Evolutionary conservation across 2,329 filamentous ascomycete species (phyloP).

Genomic region (Chlorencoelia australis): DNA sequence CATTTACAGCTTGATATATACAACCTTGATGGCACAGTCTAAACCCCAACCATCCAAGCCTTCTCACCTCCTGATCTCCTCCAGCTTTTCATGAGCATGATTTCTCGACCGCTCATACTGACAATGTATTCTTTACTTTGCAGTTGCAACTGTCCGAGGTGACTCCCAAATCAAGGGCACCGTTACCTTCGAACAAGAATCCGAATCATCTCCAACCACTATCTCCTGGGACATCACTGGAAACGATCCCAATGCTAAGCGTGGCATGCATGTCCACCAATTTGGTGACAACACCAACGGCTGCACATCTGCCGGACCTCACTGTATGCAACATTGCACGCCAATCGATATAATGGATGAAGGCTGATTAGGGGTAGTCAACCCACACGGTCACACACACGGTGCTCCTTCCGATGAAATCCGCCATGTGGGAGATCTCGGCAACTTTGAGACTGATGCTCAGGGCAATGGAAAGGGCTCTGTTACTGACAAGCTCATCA

Average conservation of each 20-base stretch:
- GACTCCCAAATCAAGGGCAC: constrained; percentile 92
- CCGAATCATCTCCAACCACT: constrained; percentile 72
- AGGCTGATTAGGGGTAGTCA: constrained; percentile 51
- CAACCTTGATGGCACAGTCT: constrained; percentile 37
- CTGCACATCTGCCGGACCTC: constrained; percentile 94
- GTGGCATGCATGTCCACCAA: constrained; percentile 97
- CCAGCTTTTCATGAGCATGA: background rate
- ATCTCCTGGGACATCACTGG: constrained; percentile 88
- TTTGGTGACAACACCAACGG: constrained; percentile 99
- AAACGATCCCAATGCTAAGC: constrained; percentile 89
- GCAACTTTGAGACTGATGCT: constrained; percentile 91
- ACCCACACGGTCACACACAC: constrained; percentile 88
- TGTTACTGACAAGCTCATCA: constrained; percentile 71
- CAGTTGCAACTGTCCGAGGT: constrained; percentile 94
- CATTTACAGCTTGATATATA: constrained; percentile 33
- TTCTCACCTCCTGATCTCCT: background rate
- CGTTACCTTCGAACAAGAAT: constrained; percentile 88
- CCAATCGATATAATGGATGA: background rate
- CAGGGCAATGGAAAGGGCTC: constrained; percentile 84
- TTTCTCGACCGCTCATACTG: background rate
- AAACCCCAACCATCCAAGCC: constrained; percentile 3
- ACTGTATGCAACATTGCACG: constrained; percentile 56
- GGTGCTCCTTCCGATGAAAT: constrained; percentile 72
- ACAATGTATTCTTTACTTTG: constrained; percentile 9
- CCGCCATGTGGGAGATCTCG: constrained; percentile 94